These are phyloP conservation scores for Boletus tomentosulus DNA, from an alignment of 768 basidiomycete species.

Conservation along the genomic window DNA sequence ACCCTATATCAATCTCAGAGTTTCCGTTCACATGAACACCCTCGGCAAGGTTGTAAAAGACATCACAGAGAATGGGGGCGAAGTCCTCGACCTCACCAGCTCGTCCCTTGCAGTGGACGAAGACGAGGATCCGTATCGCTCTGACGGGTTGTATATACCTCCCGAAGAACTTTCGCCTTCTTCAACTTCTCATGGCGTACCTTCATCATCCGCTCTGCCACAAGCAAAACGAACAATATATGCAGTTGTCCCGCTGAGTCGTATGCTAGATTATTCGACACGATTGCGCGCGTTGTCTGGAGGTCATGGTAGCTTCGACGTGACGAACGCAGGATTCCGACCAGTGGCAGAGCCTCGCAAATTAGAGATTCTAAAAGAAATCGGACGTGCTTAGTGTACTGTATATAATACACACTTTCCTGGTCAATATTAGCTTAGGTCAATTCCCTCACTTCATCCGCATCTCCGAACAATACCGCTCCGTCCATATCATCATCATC, in stretches of 20 bases:
- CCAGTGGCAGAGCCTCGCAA: constrained; percentile 58
- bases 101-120: constrained; percentile 34
- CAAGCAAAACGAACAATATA: constrained; percentile 60
- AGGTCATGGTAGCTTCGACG: constrained; percentile 79
- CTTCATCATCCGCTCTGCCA: constrained; percentile 31
- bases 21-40: constrained; percentile 60
- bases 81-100: constrained; percentile 61
- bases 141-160: constrained; percentile 72
- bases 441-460: constrained; percentile 68
- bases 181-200: constrained; percentile 32
- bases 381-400: constrained; percentile 57
- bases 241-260: constrained; percentile 73
- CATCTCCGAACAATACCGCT: constrained; percentile 73
- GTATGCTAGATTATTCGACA: constrained; percentile 76
- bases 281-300: constrained; percentile 77
- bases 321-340: constrained; percentile 73
- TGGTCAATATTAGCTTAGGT: constrained; percentile 27
- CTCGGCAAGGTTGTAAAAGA: constrained; percentile 81
- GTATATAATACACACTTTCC: not conserved
- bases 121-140: constrained; percentile 41
- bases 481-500: constrained; percentile 78
- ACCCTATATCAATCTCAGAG: constrained; percentile 68
- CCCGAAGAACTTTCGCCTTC: constrained; percentile 76
- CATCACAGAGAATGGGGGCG: constrained; percentile 79
- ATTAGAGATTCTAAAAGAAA: constrained; percentile 71